phyloP scores from a whole-genome alignment of 163 green algal genomes.

The Volvox carteri region DNA sequence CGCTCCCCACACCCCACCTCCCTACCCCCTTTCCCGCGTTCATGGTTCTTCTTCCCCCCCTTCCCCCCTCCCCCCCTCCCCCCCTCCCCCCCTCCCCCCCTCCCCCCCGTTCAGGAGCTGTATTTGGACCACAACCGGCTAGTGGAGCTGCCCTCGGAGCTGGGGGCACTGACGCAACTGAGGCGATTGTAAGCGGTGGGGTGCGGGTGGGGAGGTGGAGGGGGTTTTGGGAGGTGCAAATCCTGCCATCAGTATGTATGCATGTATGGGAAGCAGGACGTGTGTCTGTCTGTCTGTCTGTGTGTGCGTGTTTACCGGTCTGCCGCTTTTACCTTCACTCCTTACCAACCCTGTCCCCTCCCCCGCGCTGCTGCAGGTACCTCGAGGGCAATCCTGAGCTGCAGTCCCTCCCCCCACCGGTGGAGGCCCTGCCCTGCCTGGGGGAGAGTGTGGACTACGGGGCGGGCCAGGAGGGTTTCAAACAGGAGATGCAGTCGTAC shows the following conservation, averaged over 20 bases:
- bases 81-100: neutral
- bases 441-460: constrained; percentile 74
- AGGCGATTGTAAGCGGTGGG: constrained; percentile 27
- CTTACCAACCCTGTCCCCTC: neutral
- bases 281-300: neutral
- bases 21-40: too few relatives aligned
- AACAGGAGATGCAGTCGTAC: constrained; percentile 54
- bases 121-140: constrained; percentile 60
- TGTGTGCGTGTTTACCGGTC: neutral
- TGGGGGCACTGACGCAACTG: constrained; percentile 42
- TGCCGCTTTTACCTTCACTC: neutral
- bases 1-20: too few relatives aligned
- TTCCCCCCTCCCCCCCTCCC: too few relatives aligned
- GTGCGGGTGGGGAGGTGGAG: neutral
- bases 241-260: too few relatives aligned
- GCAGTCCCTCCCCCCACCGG: constrained; percentile 15
- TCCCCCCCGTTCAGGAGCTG: constrained; percentile 34
- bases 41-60: too few relatives aligned
- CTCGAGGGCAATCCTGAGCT: constrained; percentile 39
- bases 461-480: constrained; percentile 25
- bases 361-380: neutral
- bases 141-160: constrained; percentile 40
- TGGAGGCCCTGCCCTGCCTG: constrained; percentile 70
- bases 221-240: neutral
- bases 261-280: neutral